These are phyloP conservation scores for Agaricales sp. DNA, from an alignment of 1,284 basidiomycete genomes.

Conservation along the genomic window DNA sequence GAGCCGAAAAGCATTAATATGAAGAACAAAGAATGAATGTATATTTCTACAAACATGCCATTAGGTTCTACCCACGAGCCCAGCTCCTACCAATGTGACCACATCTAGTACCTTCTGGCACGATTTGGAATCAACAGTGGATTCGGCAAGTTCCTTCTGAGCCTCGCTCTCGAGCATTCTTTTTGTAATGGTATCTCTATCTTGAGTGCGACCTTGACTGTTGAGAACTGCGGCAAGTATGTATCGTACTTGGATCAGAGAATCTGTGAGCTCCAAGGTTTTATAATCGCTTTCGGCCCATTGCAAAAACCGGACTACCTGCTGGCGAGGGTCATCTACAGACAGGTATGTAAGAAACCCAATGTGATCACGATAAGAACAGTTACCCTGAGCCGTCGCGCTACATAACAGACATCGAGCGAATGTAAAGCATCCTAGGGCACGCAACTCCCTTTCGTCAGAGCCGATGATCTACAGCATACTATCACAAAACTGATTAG, in stretches of 20 bases:
- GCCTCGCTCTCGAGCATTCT: conserved; percentile 37
- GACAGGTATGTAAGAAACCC: conserved; percentile 6
- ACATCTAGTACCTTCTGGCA: conserved; percentile 45
- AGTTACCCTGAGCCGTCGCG: background rate
- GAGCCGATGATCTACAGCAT: conserved; percentile 50
- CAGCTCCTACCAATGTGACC: conserved; percentile 45
- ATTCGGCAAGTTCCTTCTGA: conserved; percentile 28
- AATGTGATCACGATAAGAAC: too few species aligned
- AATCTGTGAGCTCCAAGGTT: conserved; percentile 43
- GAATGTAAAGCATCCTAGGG: conserved; percentile 60
- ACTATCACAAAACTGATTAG: conserved; percentile 2
- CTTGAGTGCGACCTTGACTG: conserved; percentile 43
- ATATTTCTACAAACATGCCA: background rate
- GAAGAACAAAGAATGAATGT: conserved; percentile 2
- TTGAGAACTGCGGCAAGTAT: conserved; percentile 59
- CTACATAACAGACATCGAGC: conserved; percentile 48
- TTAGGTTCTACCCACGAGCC: conserved; percentile 36
- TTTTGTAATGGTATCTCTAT: conserved; percentile 44
- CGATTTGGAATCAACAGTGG: conserved; percentile 38
- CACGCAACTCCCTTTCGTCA: conserved; percentile 63
- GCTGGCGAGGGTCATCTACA: conserved; percentile 34
- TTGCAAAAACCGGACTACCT: conserved; percentile 49
- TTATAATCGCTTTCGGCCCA: conserved; percentile 56
- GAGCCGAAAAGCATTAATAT: too few species aligned
- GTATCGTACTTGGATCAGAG: conserved; percentile 60